Conservation (phyloP, 371 early-diverging fungal species). For the Haplosporangium sp. region DNA sequence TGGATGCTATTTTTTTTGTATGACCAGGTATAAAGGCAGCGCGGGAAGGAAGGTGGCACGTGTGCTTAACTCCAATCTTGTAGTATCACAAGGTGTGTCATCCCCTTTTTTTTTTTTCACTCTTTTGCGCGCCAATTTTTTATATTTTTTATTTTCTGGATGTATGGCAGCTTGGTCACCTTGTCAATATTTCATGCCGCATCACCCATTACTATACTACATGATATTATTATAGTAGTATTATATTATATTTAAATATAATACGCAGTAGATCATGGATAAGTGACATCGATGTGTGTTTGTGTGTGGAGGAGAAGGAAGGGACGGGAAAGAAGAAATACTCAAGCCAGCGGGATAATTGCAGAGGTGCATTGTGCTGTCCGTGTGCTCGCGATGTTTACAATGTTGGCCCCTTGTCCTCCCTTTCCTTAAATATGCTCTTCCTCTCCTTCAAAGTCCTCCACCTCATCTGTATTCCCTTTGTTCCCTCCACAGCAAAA, state of each 20-base stretch:
- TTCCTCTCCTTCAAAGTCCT: not conserved
- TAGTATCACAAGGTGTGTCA: slow-evolving; percentile 31
- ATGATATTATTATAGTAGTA: not conserved
- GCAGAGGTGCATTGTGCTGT: slow-evolving; percentile 1
- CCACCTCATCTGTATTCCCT: slow-evolving; percentile 5
- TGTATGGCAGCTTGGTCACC: slow-evolving; percentile 9
- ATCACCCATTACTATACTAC: not conserved
- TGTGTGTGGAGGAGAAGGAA: not conserved
- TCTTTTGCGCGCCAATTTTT: slow-evolving; percentile 24
- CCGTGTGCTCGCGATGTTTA: not conserved
- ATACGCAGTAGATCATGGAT: slow-evolving; percentile 2
- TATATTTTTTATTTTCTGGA: not conserved
- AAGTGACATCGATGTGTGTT: not conserved
- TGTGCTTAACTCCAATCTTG: not conserved
- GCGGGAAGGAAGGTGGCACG: not conserved
- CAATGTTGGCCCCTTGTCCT: not conserved
- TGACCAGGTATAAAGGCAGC: not conserved
- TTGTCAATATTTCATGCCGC: slow-evolving; percentile 12
- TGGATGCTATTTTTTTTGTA: not conserved
- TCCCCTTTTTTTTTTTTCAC: slow-evolving; percentile 13
- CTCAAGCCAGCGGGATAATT: not conserved
- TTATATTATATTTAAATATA: not conserved
- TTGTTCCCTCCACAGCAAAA: not conserved
- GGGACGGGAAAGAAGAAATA: slow-evolving; percentile 3
- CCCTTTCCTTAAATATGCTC: slow-evolving; percentile 20